Base-by-base conservation (phyloP, 768 basidiomycete genomes). In the Dacryopinax spathularia region DNA sequence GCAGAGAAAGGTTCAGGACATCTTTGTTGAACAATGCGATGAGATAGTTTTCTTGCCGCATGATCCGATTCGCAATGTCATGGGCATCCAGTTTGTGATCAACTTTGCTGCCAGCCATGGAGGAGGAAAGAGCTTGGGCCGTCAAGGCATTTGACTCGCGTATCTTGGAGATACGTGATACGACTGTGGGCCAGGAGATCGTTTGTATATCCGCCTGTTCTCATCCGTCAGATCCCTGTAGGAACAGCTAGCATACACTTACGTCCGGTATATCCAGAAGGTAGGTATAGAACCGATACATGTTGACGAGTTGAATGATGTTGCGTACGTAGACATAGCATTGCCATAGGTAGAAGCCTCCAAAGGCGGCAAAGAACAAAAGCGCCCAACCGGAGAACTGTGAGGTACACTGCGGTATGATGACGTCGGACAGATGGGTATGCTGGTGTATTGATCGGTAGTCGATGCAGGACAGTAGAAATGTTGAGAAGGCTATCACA, bases 1-100 rank as follows among this genome's bases (percentile, higher is more conserved):
- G 91, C 1, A 92, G 81, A 9, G 85, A 84, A 22, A 98, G 79
- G 74, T 99, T 89, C 61, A 99, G 79, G 3, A 98, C 74, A 66
- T 96, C 92, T 73, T 97, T 98, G 77, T 98, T 99, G 75, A 99
- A 96, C 20, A 99, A 75, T 0, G 96, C 93, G 64, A 98, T 96
- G 60, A 99, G 81, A 72, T 98, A 99, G 75, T 99, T 99, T 72
- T 98, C 96, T 73, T 97, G 91, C 33, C 96, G 83, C 84, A 99
- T 82, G 69, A 99, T 97, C 61, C 96, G 87, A 72, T 97, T 98
- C 2, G 95, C 95, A 62, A 98, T 85, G 74, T 98, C 95, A 72
- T 99, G 96, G 1, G 95, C 96, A 69, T 99, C 96, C 6, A 99
- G 83, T 72, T 90, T 90, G 56, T 69, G 33, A 67, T 84, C 82